Percentiles rank a stretch among this genome's conserved stretches.
Evolutionary conservation across 1,139 yeast genomes (phyloP).

Genomic region (Nadsonia commutata): DNA sequence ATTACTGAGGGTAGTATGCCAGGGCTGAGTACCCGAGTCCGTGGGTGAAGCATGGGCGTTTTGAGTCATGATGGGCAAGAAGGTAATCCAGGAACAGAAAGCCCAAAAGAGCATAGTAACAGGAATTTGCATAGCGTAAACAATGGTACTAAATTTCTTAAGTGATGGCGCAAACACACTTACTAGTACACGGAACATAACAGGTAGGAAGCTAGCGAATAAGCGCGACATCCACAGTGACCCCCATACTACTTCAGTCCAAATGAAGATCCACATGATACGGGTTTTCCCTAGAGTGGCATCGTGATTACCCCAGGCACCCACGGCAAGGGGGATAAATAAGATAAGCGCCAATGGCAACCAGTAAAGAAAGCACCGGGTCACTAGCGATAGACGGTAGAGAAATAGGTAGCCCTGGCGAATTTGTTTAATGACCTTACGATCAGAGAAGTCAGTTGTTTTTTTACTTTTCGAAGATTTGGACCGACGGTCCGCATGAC

Average conservation of each 20-base stretch:
- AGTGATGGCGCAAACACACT: slow-evolving; percentile 23
- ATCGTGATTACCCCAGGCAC: slow-evolving; percentile 23
- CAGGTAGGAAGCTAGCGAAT: slow-evolving; percentile 23
- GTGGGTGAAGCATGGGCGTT: slow-evolving; percentile 18
- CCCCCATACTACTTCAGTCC: slow-evolving; percentile 31
- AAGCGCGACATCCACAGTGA: slow-evolving; percentile 24
- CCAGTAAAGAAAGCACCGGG: slow-evolving; percentile 25
- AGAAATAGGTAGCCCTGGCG: slow-evolving; percentile 2
- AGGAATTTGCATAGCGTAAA: slow-evolving; percentile 25
- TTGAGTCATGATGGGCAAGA: slow-evolving; percentile 24
- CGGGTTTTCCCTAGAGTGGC: slow-evolving; percentile 22
- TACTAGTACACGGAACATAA: slow-evolving; percentile 16
- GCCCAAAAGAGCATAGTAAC: slow-evolving; percentile 23
- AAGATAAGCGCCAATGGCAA: slow-evolving; percentile 25
- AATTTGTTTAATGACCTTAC: slow-evolving; percentile 3
- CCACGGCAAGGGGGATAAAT: slow-evolving; percentile 27
- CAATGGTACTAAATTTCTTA: slow-evolving; percentile 22
- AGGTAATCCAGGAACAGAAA: slow-evolving; percentile 23
- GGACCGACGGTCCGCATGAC: neutral
- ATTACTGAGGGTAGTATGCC: slow-evolving; percentile 25
- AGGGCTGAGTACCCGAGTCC: slow-evolving; percentile 17
- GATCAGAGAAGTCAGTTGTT: slow-evolving; percentile 1
- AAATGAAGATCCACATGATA: slow-evolving; percentile 27
- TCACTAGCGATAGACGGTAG: slow-evolving; percentile 12
- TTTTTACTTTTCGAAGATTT: neutral